phyloP scores from a whole-genome alignment of 2,329 filamentous ascomycete species.

The Fusarium verticillioides region DNA sequence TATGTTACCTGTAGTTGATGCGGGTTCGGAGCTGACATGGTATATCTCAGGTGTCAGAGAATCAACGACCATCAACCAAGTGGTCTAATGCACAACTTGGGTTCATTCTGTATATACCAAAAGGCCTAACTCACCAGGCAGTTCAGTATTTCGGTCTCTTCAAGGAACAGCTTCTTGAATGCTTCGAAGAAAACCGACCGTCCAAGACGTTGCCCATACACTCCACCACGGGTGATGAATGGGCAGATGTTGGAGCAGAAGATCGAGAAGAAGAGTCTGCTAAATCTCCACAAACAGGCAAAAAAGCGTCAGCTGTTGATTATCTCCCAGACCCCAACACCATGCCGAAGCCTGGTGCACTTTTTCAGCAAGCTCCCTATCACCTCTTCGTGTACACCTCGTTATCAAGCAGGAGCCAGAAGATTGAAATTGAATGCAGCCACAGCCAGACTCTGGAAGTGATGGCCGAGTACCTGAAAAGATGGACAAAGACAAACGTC shows the following conservation, averaged over 20 bases:
- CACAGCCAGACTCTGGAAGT: slow-evolving; percentile 59
- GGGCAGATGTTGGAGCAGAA: slow-evolving; percentile 56
- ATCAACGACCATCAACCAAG: slow-evolving; percentile 46
- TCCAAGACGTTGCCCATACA: slow-evolving; percentile 26
- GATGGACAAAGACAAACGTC: slow-evolving; percentile 59
- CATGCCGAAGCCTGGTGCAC: slow-evolving; percentile 59
- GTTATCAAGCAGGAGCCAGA: slow-evolving; percentile 27
- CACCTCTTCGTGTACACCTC: slow-evolving; percentile 54
- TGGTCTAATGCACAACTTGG: slow-evolving; percentile 53
- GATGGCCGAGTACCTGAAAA: slow-evolving; percentile 58
- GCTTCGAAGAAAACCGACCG: slow-evolving; percentile 47
- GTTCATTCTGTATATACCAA: slow-evolving; percentile 55
- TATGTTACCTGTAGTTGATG: slow-evolving; percentile 30
- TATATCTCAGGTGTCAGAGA: slow-evolving; percentile 32
- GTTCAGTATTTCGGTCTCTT: slow-evolving; percentile 52
- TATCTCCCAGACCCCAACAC: slow-evolving; percentile 55
- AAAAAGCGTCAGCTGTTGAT: slow-evolving; percentile 17
- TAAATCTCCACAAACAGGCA: not conserved
- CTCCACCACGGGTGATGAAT: slow-evolving; percentile 52
- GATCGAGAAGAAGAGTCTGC: slow-evolving; percentile 17
- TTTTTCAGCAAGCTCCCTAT: slow-evolving; percentile 60
- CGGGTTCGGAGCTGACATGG: not conserved
- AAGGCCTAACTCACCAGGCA: slow-evolving; percentile 44
- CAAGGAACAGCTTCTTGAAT: slow-evolving; percentile 48
- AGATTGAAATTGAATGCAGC: slow-evolving; percentile 58